Base-by-base conservation (phyloP, 257 asterid species). In the Gentiana macrophylla region DNA sequence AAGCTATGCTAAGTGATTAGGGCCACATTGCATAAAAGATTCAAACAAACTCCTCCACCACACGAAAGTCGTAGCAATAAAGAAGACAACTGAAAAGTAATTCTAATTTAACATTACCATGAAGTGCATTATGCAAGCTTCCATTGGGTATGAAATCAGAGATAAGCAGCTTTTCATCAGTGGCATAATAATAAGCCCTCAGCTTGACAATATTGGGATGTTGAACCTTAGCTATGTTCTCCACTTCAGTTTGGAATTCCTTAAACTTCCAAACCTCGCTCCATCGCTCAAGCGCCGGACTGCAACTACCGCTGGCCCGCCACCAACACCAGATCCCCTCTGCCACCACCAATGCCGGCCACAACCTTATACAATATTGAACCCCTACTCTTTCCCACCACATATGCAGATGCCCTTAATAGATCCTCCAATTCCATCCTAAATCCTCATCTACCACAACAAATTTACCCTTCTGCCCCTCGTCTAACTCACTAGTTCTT, bases 341-440 rank as follows among this genome's bases (percentile, higher is more conserved):
- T 85, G 13, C 84, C 75, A 1, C 85, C 72, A 1, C 83, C 74
- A 3, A 77, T 69, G 1, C 89, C 91, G 6, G 67, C 83, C 74
- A 92, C 95, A 82, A 88, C 98, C 68, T 74, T 92, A 57, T 92
- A 92, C 70, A 88, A 90, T 68, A 88, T 92, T 54, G 95, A 97
- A 63, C 83, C 83, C 82, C 80, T 79, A 64, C 97, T 85, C 60
- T 92, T 92, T n/a, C 98, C 97, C 32, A 88, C 82, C 10, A 87
- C 97, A 71, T 87, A 88, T 60, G 98, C 98, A 3, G 98, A 92
- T 6, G 98, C 94, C 84, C 97, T 83, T 69, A 92, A 67, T 70
- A 92, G 72, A 81, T 92, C 98, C 74, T 92, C 98, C 55, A 92
- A 67, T 36, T 85, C 98, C 83, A 92, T 72, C 13, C 65, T 72